Evolutionary conservation across 306 rosid species (phyloP), one percentile per base, ranked within the genome.

Genomic region (Quercus berberidifolia): DNA sequence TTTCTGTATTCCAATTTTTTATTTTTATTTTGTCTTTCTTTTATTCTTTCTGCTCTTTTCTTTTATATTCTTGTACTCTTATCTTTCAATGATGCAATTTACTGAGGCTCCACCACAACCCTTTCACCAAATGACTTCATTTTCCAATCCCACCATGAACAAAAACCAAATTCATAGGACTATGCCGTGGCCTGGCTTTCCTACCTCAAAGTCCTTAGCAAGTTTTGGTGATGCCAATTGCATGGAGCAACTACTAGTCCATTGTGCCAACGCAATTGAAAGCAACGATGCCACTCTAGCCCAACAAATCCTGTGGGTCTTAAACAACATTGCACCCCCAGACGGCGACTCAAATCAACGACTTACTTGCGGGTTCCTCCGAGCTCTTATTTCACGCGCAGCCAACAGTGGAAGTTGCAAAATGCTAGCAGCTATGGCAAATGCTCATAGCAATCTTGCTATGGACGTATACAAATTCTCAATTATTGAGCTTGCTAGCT

Each of bases 311-410:
- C 87, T 95, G 4, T 95, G 99, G 99, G 98, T 93, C 21, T 86
- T 95, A 13, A 93, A 95, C 90, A 95, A 93, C 86, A 93, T 93
- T 46, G 97, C 98, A 18, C 79, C 90, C 0, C 97, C 89, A 1
- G 99, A 95, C 3, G 99, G 99, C 4, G 98, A 93, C 80, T 88
- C 96, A 55, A 93, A 90, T 54, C 98, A 95, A 56, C 92, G 98
- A n/a, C 87, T 95, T 13, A 83, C 99, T 0, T 82, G 86, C n/a
- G 85, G 90, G 19, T 95, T 95, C 88, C 92, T 92, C 8, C 88
- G 94, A 0, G 99, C 98, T 1, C 92, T 95, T 19, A 81, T 96
- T 1, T 62, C 90, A 0, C 96, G 98, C 5, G 98, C 98, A 0
- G 91, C 94, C 21, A 76, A 81, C 11, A 79, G 81, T 20, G 97